Evolutionary conservation across 805 yeast genomes (phyloP).

Genomic region (Dipodascopsis uninucleata): DNA sequence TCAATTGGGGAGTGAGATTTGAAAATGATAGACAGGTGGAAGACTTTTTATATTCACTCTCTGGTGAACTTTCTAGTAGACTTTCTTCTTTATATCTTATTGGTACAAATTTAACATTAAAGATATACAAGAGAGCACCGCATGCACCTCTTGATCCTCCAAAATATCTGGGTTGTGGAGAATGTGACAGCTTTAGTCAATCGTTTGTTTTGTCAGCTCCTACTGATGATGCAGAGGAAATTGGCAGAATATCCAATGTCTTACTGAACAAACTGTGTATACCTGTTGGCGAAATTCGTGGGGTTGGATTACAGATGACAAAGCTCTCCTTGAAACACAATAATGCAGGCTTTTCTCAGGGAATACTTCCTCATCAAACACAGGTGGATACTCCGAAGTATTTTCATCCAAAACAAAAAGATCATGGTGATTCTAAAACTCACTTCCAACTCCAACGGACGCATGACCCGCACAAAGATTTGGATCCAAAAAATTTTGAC

Average conservation of each 20-base stretch:
- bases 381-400: not conserved
- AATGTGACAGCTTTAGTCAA: conserved; percentile 61
- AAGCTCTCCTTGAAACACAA: conserved; percentile 39
- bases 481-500: too few relatives aligned
- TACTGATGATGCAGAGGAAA: conserved; percentile 56
- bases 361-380: not conserved
- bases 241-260: conserved; percentile 57
- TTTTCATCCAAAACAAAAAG: not conserved
- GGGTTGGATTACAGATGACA: conserved; percentile 67
- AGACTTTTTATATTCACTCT: conserved; percentile 53
- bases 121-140: conserved; percentile 58
- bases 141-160: conserved; percentile 72
- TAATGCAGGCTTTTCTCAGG: not conserved
- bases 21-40: conserved; percentile 59
- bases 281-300: conserved; percentile 68
- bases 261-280: conserved; percentile 55
- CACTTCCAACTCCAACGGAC: not conserved
- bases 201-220: conserved; percentile 57
- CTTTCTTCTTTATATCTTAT: conserved; percentile 45
- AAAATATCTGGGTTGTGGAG: conserved; percentile 82
- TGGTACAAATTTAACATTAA: conserved; percentile 61
- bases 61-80: conserved; percentile 57
- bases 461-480: too few relatives aligned
- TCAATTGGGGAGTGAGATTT: conserved; percentile 87
- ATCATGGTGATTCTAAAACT: not conserved